A percentile compares a stretch with the other conserved stretches of the same genome.
These are phyloP conservation scores for Lasiosphaeria ovina DNA, from an alignment of 495 filamentous ascomycete genomes.

Conservation along the genomic window DNA sequence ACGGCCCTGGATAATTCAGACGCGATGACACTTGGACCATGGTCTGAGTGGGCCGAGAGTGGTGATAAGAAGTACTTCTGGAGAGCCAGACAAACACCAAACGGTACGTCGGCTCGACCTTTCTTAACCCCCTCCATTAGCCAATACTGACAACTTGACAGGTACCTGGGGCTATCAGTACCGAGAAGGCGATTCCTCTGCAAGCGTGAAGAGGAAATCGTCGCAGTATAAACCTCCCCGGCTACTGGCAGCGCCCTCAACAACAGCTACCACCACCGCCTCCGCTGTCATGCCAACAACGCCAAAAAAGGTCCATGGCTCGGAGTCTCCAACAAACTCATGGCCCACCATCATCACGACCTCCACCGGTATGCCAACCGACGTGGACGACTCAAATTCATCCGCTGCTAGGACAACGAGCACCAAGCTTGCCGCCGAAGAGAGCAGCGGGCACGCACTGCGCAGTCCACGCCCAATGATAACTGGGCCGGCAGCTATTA, in stretches of 20 bases:
- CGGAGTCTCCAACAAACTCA: constrained; percentile 15
- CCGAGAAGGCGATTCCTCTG: not conserved
- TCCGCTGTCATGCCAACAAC: not conserved
- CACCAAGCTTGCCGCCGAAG: not conserved
- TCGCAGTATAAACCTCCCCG: not conserved
- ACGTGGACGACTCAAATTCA: constrained; percentile 5
- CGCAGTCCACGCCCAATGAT: too few species aligned
- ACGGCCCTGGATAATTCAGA: constrained; percentile 8
- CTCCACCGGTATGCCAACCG: constrained; percentile 17
- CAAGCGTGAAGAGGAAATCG: not conserved
- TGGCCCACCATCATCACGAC: constrained; percentile 20
- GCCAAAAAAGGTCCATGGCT: not conserved
- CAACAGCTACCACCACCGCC: too few species aligned
- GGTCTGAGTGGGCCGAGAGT: constrained; percentile 21
- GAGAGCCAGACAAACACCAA: constrained; percentile 12
- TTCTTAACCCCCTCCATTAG: not conserved
- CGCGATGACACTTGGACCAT: not conserved
- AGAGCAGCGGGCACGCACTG: too few species aligned
- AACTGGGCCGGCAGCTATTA: too few species aligned
- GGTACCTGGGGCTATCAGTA: constrained; percentile 18
- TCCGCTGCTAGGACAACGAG: not conserved
- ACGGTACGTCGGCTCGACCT: constrained; percentile 9
- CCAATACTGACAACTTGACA: not conserved
- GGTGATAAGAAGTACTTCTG: constrained; percentile 16
- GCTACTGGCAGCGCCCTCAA: not conserved